These are phyloP conservation scores for Calonectria henricotiae DNA, from an alignment of 2,329 filamentous ascomycete genomes.

Conservation along the genomic window DNA sequence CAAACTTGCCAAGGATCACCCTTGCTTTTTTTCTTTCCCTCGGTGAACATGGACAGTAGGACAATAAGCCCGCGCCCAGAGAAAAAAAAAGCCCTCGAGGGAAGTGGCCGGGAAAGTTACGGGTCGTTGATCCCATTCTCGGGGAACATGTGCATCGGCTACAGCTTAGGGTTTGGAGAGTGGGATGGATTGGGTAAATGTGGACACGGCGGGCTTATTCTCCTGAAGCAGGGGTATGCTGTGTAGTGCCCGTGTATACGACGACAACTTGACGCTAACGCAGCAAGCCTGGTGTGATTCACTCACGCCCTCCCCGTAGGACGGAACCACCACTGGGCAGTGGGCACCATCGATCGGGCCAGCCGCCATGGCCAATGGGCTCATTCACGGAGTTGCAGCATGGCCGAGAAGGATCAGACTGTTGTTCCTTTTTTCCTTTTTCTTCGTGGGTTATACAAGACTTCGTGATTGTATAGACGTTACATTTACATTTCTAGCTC, in stretches of 20 bases:
- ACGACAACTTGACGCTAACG: conserved; percentile 1
- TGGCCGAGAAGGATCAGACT: not conserved
- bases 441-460: not conserved
- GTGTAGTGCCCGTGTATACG: not conserved
- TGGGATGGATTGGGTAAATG: not conserved
- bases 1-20: not conserved
- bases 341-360: conserved; percentile 2
- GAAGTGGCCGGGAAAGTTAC: not conserved
- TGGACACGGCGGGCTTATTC: conserved; percentile 7
- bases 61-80: not conserved
- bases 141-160: not conserved
- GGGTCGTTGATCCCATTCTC: not conserved
- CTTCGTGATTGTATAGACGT: not conserved
- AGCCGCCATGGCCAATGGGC: not conserved
- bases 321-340: not conserved
- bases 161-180: not conserved
- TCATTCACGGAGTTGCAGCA: too few species aligned
- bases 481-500: conserved; percentile 18
- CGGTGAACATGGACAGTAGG: not conserved
- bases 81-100: conserved; percentile 6
- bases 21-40: not conserved
- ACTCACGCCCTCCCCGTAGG: not conserved
- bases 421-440: not conserved
- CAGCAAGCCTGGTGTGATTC: conserved; percentile 17
- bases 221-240: not conserved